These are phyloP conservation scores for Candida frijolesensis DNA, from an alignment of 1,139 yeast species.

Conservation along the genomic window DNA sequence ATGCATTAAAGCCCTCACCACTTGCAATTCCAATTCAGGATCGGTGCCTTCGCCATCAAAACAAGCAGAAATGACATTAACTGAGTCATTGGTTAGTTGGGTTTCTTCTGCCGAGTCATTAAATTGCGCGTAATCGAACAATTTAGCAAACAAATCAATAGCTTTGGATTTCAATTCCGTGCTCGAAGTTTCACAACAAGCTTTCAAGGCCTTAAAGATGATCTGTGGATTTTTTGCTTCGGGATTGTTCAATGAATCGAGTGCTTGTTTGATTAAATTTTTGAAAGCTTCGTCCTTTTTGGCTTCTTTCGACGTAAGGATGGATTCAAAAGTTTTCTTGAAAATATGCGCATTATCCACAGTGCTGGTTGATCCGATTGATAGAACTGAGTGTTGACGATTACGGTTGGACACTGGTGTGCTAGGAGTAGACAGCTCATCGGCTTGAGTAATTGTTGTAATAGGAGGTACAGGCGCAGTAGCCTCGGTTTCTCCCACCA, in stretches of 20 bases:
- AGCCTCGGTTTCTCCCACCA: not conserved
- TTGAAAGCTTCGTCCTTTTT: constrained; percentile 41
- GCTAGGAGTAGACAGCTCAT: constrained; percentile 6
- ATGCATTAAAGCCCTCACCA: constrained; percentile 86
- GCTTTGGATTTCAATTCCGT: constrained; percentile 39
- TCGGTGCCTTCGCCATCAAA: constrained; percentile 94
- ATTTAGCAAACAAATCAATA: constrained; percentile 47
- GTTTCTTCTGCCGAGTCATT: constrained; percentile 45
- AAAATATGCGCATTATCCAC: constrained; percentile 44
- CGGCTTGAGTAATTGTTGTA: constrained; percentile 5
- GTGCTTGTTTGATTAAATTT: constrained; percentile 35
- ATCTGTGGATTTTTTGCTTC: constrained; percentile 36
- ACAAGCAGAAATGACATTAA: constrained; percentile 81
- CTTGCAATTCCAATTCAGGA: constrained; percentile 85
- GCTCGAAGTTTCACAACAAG: constrained; percentile 35
- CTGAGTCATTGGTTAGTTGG: constrained; percentile 77
- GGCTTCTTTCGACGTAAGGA: constrained; percentile 40
- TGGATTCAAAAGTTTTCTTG: constrained; percentile 40
- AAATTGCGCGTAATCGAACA: constrained; percentile 46
- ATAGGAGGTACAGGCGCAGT: constrained; percentile 5
- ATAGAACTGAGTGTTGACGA: constrained; percentile 25
- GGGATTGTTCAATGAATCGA: constrained; percentile 34
- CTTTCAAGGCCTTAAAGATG: constrained; percentile 43
- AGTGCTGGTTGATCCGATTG: constrained; percentile 28
- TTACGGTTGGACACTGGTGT: constrained; percentile 10